Conservation (phyloP, 768 basidiomycete species). For the Chalciporus chontae region DNA sequence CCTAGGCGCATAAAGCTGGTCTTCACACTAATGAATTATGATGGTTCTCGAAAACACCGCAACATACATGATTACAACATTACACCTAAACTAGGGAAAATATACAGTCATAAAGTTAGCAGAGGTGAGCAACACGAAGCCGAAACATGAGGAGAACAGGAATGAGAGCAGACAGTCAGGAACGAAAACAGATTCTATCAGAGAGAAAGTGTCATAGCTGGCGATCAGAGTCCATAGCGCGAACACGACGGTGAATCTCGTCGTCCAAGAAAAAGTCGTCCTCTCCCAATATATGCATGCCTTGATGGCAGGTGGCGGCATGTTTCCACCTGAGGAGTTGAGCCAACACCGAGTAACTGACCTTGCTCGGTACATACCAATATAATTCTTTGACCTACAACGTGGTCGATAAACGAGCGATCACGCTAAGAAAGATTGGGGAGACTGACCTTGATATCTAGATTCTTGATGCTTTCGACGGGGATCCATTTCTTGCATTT, state of each 20-base stretch:
- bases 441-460: conserved; percentile 59
- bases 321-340: conserved; percentile 68
- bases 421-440: neutral
- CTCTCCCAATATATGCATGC: conserved; percentile 53
- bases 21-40: no score
- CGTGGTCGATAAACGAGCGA: neutral
- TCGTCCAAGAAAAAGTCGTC: conserved; percentile 56
- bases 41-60: no score
- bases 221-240: conserved; percentile 11
- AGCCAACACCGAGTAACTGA: conserved; percentile 3
- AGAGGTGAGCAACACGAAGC: conserved; percentile 12
- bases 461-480: conserved; percentile 70
- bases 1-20: no score
- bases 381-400: conserved; percentile 66
- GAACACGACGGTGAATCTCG: conserved; percentile 33
- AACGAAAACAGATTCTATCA: neutral
- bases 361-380: conserved; percentile 50
- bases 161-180: neutral
- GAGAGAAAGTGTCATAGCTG: neutral
- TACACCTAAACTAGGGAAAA: neutral
- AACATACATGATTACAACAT: neutral
- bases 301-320: conserved; percentile 71
- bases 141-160: neutral
- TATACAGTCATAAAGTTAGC: conserved; percentile 9
- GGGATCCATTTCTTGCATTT: conserved; percentile 70